Base-by-base conservation (phyloP, 2,329 filamentous ascomycete genomes). In the Fusarium sp. region DNA sequence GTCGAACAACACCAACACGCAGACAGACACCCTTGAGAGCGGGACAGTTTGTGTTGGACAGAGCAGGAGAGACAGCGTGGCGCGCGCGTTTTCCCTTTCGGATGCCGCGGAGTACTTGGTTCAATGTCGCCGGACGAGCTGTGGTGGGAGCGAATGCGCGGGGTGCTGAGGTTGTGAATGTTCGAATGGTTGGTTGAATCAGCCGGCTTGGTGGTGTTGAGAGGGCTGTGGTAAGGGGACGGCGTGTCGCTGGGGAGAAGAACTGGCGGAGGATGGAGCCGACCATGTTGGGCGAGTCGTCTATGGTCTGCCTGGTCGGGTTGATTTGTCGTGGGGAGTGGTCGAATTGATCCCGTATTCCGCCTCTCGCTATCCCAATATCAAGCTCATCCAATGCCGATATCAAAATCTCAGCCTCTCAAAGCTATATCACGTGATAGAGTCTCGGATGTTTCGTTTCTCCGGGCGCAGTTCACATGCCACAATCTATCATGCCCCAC, bases 1-100 rank as follows among this genome's bases (percentile, higher is more conserved):
- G 96, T 80, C 96, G 95, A 78, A 93, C 95, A 78, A 95, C 94
- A 80, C 94, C 95, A 69, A 98, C 96, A 82, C 97, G 95, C 74
- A 99, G 86, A 83, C 96, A 98, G 42, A 99, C 96, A 77, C 96
- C 96, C 87, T 98, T 98, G 85, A 98, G 92, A 80, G 93, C 90
- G 8, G 96, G 95, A 48, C 93, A 89, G 58, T 90, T 83, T 70
- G 88, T 88, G 72, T 87, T 88, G 56, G 88, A 87, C 61, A 99
- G 89, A 28, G 96, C 95, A 0, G 96, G 96, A 6, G 96, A 98
- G 58, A 94, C 91, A 76, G 94, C 90, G 84, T 97, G 95, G 74
- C 96, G 94, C 4, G 93, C 93, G 67, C 90, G 90, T 84, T 97
- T 94, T 55, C 90, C 87, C 77, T 90, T 90, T 71, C 96, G 93